These are phyloP conservation scores for Monilinia vaccinii-corymbosi DNA, from an alignment of 2,329 filamentous ascomycete genomes.

Conservation along the genomic window DNA sequence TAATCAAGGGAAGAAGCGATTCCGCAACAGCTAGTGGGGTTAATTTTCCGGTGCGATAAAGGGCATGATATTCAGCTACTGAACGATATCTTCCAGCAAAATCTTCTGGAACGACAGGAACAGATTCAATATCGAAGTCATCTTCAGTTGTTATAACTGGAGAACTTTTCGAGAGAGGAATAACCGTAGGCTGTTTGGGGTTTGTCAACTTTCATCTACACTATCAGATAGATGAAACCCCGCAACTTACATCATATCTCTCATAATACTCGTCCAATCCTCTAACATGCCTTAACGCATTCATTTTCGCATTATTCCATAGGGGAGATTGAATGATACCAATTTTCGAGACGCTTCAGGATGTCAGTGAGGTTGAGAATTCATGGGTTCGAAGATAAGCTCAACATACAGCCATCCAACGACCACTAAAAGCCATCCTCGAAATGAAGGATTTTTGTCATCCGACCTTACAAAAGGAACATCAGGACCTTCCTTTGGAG, in stretches of 20 bases:
- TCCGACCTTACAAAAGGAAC: slow-evolving; percentile 38
- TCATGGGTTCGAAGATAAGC: neutral
- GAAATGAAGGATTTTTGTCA: slow-evolving; percentile 60
- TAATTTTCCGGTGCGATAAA: slow-evolving; percentile 59
- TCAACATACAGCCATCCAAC: slow-evolving; percentile 49
- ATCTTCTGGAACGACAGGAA: slow-evolving; percentile 34
- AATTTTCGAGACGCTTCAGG: slow-evolving; percentile 45
- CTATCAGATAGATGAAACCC: neutral
- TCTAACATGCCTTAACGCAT: slow-evolving; percentile 37
- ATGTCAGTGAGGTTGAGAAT: neutral
- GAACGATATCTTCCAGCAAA: slow-evolving; percentile 53
- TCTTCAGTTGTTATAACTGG: slow-evolving; percentile 13
- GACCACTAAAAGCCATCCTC: slow-evolving; percentile 54
- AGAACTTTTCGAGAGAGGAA: slow-evolving; percentile 35
- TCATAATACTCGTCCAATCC: slow-evolving; percentile 37
- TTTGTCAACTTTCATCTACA: neutral
- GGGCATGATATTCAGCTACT: slow-evolving; percentile 65
- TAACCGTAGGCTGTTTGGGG: slow-evolving; percentile 43
- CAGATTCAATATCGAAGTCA: slow-evolving; percentile 35
- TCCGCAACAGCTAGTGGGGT: slow-evolving; percentile 67
- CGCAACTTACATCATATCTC: slow-evolving; percentile 39
- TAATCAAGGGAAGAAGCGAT: slow-evolving; percentile 61
- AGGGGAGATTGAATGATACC: slow-evolving; percentile 52
- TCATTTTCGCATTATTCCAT: slow-evolving; percentile 60
- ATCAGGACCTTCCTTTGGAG: slow-evolving; percentile 21